phyloP scores from a whole-genome alignment of 495 filamentous ascomycete genomes.

The Hyphodiscus hymeniophilus region DNA sequence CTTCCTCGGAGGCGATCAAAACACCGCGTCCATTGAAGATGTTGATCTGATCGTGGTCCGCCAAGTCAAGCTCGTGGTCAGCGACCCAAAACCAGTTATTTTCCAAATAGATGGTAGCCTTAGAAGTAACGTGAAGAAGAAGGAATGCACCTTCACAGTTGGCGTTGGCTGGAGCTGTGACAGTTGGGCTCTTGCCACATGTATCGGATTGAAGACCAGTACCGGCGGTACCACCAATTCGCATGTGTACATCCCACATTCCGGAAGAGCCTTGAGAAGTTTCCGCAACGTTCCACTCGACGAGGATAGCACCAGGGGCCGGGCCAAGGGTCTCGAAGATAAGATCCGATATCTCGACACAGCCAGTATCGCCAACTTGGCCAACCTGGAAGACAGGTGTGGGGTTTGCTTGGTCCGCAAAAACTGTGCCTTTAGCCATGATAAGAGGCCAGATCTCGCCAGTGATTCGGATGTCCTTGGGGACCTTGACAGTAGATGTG shows the following conservation, averaged over 20 bases:
- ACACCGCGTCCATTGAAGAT: slow-evolving; percentile 89
- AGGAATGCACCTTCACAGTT: slow-evolving; percentile 70
- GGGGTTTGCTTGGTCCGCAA: slow-evolving; percentile 64
- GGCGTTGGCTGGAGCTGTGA: slow-evolving; percentile 34
- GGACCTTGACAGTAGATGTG: slow-evolving; percentile 75
- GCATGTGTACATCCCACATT: slow-evolving; percentile 91
- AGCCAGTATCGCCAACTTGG: slow-evolving; percentile 65
- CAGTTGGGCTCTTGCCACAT: slow-evolving; percentile 62
- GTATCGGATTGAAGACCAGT: slow-evolving; percentile 69
- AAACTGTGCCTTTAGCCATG: slow-evolving; percentile 66
- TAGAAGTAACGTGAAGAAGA: slow-evolving; percentile 67
- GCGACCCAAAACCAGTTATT: slow-evolving; percentile 96
- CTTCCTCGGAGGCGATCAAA: slow-evolving; percentile 28
- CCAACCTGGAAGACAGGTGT: slow-evolving; percentile 69
- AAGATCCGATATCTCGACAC: slow-evolving; percentile 77
- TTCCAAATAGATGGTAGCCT: slow-evolving; percentile 72
- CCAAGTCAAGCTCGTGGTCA: slow-evolving; percentile 81
- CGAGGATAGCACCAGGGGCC: slow-evolving; percentile 77
- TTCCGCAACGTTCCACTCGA: slow-evolving; percentile 82
- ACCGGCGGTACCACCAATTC: slow-evolving; percentile 73
- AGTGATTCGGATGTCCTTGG: slow-evolving; percentile 70
- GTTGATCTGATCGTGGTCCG: slow-evolving; percentile 74
- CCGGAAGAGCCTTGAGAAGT: slow-evolving; percentile 59
- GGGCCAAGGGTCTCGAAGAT: slow-evolving; percentile 71
- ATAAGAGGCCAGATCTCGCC: slow-evolving; percentile 89